Evolutionary conservation across 78 protist species (phyloP).

Genomic region (Acrasis kona): DNA sequence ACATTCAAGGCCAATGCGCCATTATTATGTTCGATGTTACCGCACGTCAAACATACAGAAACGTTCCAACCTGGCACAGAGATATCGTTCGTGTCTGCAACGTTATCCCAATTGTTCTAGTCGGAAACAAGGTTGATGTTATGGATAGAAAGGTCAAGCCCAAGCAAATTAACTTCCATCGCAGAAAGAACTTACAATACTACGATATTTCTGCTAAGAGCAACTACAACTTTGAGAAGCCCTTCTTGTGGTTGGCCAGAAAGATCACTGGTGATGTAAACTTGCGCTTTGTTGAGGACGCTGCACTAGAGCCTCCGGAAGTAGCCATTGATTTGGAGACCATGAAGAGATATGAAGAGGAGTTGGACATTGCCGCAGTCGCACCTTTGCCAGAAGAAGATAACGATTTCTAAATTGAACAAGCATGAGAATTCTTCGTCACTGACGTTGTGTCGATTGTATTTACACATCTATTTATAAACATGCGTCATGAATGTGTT

Average conservation of each 20-base stretch:
- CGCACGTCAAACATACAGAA: conserved; percentile 91
- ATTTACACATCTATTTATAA: too few relatives aligned
- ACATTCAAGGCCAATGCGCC: conserved; percentile 90
- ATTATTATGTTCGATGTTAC: conserved; percentile 99
- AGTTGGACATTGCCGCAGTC: conserved; percentile 48
- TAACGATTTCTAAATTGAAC: too few relatives aligned
- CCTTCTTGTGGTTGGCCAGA: conserved; percentile 94
- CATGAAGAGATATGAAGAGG: conserved; percentile 47
- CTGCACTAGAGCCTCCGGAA: conserved; percentile 53
- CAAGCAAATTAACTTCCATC: conserved; percentile 93
- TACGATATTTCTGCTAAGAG: conserved; percentile 96
- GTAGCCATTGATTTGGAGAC: conserved; percentile 35
- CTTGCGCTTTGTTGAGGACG: conserved; percentile 55
- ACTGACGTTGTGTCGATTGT: too few relatives aligned
- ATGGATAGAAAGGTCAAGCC: conserved; percentile 94
- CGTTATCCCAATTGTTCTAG: conserved; percentile 93
- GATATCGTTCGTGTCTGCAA: conserved; percentile 95
- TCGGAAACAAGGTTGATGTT: conserved; percentile 99
- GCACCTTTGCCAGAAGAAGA: conserved; percentile 64
- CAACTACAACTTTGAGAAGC: conserved; percentile 99
- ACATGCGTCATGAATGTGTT: too few relatives aligned
- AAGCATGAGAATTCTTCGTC: too few relatives aligned
- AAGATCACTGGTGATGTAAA: conserved; percentile 74
- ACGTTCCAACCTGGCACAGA: conserved; percentile 96
- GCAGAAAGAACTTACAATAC: conserved; percentile 93